Conservation (phyloP, 2,329 filamentous ascomycete genomes). For the Podosphaera fusca region DNA sequence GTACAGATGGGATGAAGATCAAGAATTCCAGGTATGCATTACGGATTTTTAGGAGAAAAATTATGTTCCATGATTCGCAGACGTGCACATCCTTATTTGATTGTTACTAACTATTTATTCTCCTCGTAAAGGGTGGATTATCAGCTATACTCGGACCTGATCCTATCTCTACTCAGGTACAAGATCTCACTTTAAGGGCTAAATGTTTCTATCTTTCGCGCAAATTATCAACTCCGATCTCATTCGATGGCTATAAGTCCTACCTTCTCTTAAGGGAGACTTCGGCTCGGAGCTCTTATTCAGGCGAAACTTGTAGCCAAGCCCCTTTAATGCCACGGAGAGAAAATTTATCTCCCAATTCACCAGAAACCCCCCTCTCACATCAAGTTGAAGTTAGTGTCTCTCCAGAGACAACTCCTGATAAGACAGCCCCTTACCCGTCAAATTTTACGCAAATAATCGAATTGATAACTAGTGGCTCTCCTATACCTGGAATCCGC, state of each 20-base stretch:
- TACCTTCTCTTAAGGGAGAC: constrained; percentile 22
- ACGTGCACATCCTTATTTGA: not conserved
- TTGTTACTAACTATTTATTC: not conserved
- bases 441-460: constrained; percentile 69
- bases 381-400: not conserved
- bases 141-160: constrained; percentile 37
- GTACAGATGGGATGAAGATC: constrained; percentile 45
- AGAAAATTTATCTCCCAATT: constrained; percentile 1
- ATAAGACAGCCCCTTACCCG: constrained; percentile 42
- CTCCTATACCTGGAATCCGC: constrained; percentile 67
- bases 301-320: not conserved
- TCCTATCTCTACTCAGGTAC: constrained; percentile 27
- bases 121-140: constrained; percentile 27
- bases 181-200: constrained; percentile 38
- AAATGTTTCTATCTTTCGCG: constrained; percentile 45
- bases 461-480: constrained; percentile 59
- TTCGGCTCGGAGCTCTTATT: not conserved
- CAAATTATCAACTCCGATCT: constrained; percentile 26
- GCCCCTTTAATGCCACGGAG: not conserved
- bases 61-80: too few species aligned
- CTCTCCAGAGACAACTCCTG: not conserved
- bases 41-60: not conserved
- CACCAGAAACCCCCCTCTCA: not conserved
- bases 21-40: constrained; percentile 38
- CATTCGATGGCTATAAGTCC: constrained; percentile 42